Evolutionary conservation across 305 asterid species (phyloP).

Genomic region (Rubia balearica): DNA sequence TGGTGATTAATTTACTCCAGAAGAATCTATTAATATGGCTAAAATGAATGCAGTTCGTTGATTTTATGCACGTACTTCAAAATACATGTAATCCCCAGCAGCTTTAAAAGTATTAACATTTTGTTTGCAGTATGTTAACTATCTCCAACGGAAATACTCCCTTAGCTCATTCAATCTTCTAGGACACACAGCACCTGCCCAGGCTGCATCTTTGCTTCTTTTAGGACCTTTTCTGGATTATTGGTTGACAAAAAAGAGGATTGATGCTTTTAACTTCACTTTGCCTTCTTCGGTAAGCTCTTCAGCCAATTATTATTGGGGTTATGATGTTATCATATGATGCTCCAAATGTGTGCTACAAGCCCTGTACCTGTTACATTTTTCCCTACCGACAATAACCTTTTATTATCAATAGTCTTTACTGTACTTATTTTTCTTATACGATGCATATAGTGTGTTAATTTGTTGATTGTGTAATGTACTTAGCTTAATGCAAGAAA

Average conservation of each 20-base stretch:
- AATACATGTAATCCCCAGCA: constrained; percentile 8
- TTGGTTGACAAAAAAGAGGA: constrained; percentile 72
- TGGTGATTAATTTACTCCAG: background rate
- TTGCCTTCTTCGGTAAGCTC: constrained; percentile 49
- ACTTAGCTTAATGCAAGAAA: background rate
- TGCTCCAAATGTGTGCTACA: background rate
- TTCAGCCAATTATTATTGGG: constrained; percentile 16
- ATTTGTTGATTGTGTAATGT: background rate
- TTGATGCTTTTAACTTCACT: constrained; percentile 47
- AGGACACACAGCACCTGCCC: constrained; percentile 88
- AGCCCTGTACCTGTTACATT: background rate
- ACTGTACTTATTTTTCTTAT: background rate
- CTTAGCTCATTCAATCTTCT: constrained; percentile 77
- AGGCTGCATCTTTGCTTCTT: constrained; percentile 63
- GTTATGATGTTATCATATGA: background rate
- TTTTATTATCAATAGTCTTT: background rate
- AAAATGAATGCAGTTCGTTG: background rate
- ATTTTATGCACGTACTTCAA: constrained; percentile 10
- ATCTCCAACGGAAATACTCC: constrained; percentile 79
- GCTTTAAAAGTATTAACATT: constrained; percentile 12
- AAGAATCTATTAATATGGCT: background rate
- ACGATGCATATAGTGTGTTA: background rate
- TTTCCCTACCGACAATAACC: background rate
- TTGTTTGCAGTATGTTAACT: constrained; percentile 66
- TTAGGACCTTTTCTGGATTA: constrained; percentile 75